These are phyloP conservation scores for Candida suzukii DNA, from an alignment of 805 yeast species.

Conservation along the genomic window DNA sequence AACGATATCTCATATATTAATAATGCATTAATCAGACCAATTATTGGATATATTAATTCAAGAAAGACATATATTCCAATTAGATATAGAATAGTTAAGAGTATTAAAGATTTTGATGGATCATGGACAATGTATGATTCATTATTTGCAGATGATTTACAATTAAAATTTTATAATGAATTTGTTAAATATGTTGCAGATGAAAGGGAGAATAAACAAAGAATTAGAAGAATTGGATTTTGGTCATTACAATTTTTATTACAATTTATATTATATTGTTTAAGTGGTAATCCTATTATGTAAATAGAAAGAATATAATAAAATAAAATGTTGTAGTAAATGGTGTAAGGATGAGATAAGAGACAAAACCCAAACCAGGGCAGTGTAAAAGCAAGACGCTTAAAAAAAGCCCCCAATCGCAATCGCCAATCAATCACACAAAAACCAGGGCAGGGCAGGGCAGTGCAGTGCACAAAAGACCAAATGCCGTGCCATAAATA, in stretches of 20 bases:
- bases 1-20: conserved; percentile 88
- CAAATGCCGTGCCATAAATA: too few species aligned
- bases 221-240: conserved; percentile 81
- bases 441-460: too few species aligned
- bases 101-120: conserved; percentile 81
- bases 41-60: conserved; percentile 91
- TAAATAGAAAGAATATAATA: too few species aligned
- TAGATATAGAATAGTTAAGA: conserved; percentile 73
- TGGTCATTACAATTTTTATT: conserved; percentile 86
- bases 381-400: too few species aligned
- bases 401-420: too few species aligned
- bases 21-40: conserved; percentile 87
- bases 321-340: too few species aligned
- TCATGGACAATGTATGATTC: conserved; percentile 96
- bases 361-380: too few species aligned
- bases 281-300: neutral
- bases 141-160: conserved; percentile 82
- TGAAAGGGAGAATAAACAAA: conserved; percentile 64
- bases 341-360: too few species aligned
- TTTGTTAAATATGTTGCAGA: conserved; percentile 85
- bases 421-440: too few species aligned
- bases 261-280: conserved; percentile 55
- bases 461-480: too few species aligned
- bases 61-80: conserved; percentile 86
- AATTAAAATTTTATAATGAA: conserved; percentile 84